Conservation (phyloP, 2,329 filamentous ascomycete genomes). For the Fusarium cyanostomum region DNA sequence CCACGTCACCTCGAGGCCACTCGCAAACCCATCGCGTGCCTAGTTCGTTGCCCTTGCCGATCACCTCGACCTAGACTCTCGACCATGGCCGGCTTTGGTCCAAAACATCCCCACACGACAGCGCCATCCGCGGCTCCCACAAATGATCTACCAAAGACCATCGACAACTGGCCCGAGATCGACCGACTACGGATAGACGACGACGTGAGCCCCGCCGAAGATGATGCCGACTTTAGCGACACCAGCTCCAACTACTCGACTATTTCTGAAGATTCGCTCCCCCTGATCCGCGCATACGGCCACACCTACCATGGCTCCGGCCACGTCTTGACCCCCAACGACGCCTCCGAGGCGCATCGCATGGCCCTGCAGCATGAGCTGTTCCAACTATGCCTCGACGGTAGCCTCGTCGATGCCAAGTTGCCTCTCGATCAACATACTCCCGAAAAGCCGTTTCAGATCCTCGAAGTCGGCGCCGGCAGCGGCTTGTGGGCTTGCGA, state of each 20-base stretch:
- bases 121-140: slow-evolving; percentile 11
- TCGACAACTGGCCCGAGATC: slow-evolving; percentile 10
- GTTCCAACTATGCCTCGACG: slow-evolving; percentile 49
- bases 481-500: slow-evolving; percentile 56
- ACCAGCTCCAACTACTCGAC: slow-evolving; percentile 48
- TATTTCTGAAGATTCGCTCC: slow-evolving; percentile 47
- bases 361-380: slow-evolving; percentile 48
- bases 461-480: slow-evolving; percentile 56
- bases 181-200: slow-evolving; percentile 20
- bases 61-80: slow-evolving; percentile 9
- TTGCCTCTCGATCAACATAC: slow-evolving; percentile 43
- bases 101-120: slow-evolving; percentile 12
- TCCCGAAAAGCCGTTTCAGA: slow-evolving; percentile 36
- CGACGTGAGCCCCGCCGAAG: slow-evolving; percentile 30
- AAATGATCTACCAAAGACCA: slow-evolving; percentile 14
- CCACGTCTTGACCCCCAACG: slow-evolving; percentile 47
- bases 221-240: slow-evolving; percentile 41
- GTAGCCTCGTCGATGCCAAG: slow-evolving; percentile 44
- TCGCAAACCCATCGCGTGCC: neutral
- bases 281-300: slow-evolving; percentile 48
- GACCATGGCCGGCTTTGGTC: slow-evolving; percentile 26
- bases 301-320: slow-evolving; percentile 52
- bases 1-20: neutral
- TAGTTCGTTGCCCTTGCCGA: slow-evolving; percentile 13
- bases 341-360: slow-evolving; percentile 46